Base-by-base conservation (phyloP, 2,329 filamentous ascomycete species). In the Boeremia exigua region DNA sequence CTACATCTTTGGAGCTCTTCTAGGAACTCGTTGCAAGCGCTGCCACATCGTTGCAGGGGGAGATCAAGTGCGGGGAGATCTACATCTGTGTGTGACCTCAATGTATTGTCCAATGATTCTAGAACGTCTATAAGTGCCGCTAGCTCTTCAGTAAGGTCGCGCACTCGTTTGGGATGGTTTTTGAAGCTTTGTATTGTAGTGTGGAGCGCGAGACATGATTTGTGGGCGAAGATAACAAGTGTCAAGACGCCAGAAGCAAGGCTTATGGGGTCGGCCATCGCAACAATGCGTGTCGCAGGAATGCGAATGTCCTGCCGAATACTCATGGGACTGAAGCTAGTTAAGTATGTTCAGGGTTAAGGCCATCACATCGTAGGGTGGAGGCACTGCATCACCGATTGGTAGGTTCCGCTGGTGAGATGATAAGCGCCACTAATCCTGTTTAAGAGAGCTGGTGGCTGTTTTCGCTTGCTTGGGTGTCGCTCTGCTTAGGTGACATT, bases 21-120 rank as follows among this genome's bases (percentile, higher is more conserved):
- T 48, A 75, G 61, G 61, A 81, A 81, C 17, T 79, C 76, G 56
- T 74, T 67, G 56, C 77, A 82, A 27, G 77, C 74, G 57, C 76
- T 74, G 36, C 74, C 74, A 56, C 77, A 81, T 61, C 74, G 74
- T 47, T 63, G 66, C 47, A 82, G 58, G 48, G 79, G 78, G 50
- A 78, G 66, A 58, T 70, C 66, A 58, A 75, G 61, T 34, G 49
- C 54, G 17, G 56, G 25, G 14, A 64, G 11, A 33, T 60, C 48
- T 38, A 49, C 37, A 23, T 60, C 51, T 48, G 37, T 36, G 25
- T 50, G 36, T 11, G 47, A 36, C 37, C 44, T 37, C 10, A 58
- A 42, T 8, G 56, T 54, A 9, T 63, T 45, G 43, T 10, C 52
- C 15, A 63, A 42, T 4, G 54, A 58, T 38, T 48, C 43, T 19